Conservation (phyloP, 371 early-diverging fungal genomes). For the Sporodiniella umbellata region DNA sequence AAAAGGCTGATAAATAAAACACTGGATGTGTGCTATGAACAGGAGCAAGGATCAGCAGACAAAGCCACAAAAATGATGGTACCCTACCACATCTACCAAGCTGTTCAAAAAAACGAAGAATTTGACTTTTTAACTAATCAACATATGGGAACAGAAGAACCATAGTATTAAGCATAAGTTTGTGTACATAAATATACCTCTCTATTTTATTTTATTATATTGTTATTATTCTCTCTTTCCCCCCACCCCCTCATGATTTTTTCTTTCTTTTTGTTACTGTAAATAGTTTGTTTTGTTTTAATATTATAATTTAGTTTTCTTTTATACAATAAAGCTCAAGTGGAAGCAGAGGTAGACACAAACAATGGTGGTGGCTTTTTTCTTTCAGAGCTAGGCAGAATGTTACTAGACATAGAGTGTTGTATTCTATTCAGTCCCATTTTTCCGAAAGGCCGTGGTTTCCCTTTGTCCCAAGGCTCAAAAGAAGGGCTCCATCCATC, state of each 20-base stretch:
- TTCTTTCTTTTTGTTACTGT: too few species aligned
- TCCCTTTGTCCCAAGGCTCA: constrained; percentile 1
- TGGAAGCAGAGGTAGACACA: constrained; percentile 9
- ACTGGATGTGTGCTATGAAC: constrained; percentile 22
- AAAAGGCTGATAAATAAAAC: constrained; percentile 23
- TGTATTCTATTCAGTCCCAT: constrained; percentile 16
- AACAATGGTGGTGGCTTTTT: constrained; percentile 11
- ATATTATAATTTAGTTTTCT: not conserved
- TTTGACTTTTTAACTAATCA: constrained; percentile 55
- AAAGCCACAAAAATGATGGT: constrained; percentile 40
- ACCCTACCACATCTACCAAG: constrained; percentile 51
- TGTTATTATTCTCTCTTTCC: too few species aligned
- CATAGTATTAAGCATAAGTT: not conserved
- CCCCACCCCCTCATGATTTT: too few species aligned
- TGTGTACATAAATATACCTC: not conserved
- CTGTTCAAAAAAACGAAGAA: constrained; percentile 34
- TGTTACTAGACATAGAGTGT: constrained; percentile 5
- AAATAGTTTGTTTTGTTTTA: too few species aligned
- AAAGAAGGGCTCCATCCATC: constrained; percentile 14
- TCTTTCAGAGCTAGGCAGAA: constrained; percentile 1
- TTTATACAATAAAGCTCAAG: constrained; percentile 4
- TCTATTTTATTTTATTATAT: too few species aligned
- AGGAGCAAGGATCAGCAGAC: constrained; percentile 21
- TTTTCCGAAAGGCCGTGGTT: constrained; percentile 16
- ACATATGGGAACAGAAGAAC: constrained; percentile 38